These are phyloP conservation scores for Xylariaceae sp. DNA, from an alignment of 2,329 filamentous ascomycete genomes.

Conservation along the genomic window DNA sequence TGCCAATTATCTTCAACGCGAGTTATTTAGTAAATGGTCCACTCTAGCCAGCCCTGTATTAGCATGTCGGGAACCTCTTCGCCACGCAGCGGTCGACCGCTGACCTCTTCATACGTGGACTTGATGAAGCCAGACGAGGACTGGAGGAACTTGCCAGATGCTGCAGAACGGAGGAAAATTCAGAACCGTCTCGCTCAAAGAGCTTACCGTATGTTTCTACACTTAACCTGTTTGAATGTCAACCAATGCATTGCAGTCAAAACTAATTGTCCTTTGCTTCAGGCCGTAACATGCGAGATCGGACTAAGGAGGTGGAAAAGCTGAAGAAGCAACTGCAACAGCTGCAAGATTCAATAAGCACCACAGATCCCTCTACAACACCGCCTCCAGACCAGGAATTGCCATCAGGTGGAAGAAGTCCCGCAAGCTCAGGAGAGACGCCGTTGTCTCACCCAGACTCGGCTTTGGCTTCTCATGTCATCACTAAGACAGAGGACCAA, in stretches of 20 bases:
- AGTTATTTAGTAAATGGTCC: conserved; percentile 9
- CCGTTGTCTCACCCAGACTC: conserved; percentile 14
- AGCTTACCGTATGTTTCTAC: conserved; percentile 33
- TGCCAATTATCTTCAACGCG: conserved; percentile 7
- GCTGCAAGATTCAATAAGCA: conserved; percentile 27
- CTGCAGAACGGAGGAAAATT: conserved; percentile 33
- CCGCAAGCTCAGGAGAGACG: conserved; percentile 21
- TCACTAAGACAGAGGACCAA: conserved; percentile 18
- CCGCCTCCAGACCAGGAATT: conserved; percentile 29
- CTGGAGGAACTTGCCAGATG: conserved; percentile 33
- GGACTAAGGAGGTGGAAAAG: conserved; percentile 32
- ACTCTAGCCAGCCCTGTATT: conserved; percentile 1
- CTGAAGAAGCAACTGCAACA: conserved; percentile 33
- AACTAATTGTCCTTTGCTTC: conserved; percentile 5
- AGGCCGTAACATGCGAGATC: conserved; percentile 33
- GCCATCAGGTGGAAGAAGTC: conserved; percentile 23
- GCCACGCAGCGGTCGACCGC: conserved; percentile 30
- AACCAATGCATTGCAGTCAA: background rate
- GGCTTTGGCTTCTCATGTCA: conserved; percentile 12
- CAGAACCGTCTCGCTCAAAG: conserved; percentile 34
- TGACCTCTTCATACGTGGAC: conserved; percentile 32
- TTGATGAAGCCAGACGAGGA: conserved; percentile 35
- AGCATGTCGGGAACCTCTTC: conserved; percentile 28
- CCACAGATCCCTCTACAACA: conserved; percentile 25
- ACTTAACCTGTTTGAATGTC: conserved; percentile 4